A percentile compares a stretch with the other conserved stretches of the same genome.
Conservation (phyloP, 768 basidiomycete genomes). For the Ephemerocybe angulata region DNA sequence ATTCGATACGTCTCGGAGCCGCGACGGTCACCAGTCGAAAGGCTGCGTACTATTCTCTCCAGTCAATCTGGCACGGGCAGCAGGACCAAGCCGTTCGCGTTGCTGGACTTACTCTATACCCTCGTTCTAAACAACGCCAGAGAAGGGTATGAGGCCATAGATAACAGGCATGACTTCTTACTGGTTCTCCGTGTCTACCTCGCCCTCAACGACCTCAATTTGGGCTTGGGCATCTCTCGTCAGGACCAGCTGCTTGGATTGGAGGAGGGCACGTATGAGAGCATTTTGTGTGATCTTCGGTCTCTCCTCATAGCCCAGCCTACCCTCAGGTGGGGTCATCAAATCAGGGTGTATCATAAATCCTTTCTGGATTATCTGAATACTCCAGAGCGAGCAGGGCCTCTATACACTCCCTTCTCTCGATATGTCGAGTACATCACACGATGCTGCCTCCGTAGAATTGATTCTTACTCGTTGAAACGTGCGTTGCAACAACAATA, state of each 20-base stretch:
- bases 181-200: neutral
- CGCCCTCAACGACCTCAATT: neutral
- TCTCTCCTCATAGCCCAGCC: no score
- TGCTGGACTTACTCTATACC: conserved; percentile 5
- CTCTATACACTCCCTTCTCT: no score
- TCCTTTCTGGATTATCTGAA: no score
- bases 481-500: no score
- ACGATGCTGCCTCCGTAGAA: no score
- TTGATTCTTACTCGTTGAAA: no score
- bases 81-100: neutral
- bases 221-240: no score
- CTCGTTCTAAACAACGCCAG: neutral
- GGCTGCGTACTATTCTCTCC: neutral
- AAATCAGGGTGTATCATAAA: no score
- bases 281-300: neutral
- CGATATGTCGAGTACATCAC: no score
- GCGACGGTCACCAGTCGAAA: neutral
- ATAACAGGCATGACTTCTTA: neutral
- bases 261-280: neutral
- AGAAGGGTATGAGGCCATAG: neutral
- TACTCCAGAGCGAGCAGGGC: no score
- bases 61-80: no score
- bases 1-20: conserved; percentile 15
- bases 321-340: no score
- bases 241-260: neutral